Base-by-base conservation (phyloP, 2,329 filamentous ascomycete genomes). In the Phaeosphaeriaceae sp. region DNA sequence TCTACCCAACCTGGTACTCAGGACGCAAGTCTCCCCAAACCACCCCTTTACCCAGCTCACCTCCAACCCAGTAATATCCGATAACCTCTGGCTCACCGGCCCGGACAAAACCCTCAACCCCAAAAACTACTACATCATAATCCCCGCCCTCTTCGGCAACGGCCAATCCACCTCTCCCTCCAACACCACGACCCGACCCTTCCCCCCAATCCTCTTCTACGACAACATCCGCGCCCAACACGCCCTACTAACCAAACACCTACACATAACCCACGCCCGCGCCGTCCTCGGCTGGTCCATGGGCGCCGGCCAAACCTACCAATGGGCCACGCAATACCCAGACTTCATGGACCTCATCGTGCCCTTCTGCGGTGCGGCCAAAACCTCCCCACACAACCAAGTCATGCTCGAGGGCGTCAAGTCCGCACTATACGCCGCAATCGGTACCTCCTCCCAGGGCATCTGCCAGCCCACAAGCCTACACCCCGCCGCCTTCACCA, bases 1-100 rank as follows among this genome's bases (percentile, higher is more conserved):
- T 92, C 52, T 92, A 92, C 64, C 89, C 89, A 2, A 86, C 85
- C 2, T 92, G 89, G 89, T 92, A 86, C 68, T 86, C 84, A 15
- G 86, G 86, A 50, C 58, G 80, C 83, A 44, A 72, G 68, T 28
- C 20, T 32, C 12, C n/a, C 8, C 13, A 9, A 21, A 36, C 13
- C 39, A 34, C 26, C 50, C 33, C 40, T 36, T 29, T 26, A 8
- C 11, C 23, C 23, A 45, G 28, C 33, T 29, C 32, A 72, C 8
- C 7, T 9, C 12, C 16, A 7, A 7, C 6, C 28, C 71, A 74
- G 76, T 73, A 2, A 89, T 92, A 54, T 76, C 79, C 2, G 86
- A 89, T 63, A 92, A 92, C 52, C 79, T 88, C 66, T 92, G 89
- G 89, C 81, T 92, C 9, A 80, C 90, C 34, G 87, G 87, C 11